Conservation (phyloP, 805 yeast genomes). For the Wilhelminamyces savonicus region DNA sequence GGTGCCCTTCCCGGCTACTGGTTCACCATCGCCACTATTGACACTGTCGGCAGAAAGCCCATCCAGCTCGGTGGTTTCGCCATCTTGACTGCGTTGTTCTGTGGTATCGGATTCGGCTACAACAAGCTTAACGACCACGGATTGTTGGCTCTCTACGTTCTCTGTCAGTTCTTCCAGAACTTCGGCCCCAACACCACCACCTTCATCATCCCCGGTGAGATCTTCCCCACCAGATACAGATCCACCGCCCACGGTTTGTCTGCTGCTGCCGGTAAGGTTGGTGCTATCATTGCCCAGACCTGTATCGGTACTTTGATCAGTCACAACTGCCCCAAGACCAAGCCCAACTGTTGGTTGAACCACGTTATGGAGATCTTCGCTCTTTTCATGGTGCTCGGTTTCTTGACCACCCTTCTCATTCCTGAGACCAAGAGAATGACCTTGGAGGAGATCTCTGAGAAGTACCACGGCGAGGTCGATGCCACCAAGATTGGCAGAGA, state of each 20-base stretch:
- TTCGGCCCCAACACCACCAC: constrained; percentile 94
- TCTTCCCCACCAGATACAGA: constrained; percentile 92
- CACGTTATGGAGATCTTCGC: constrained; percentile 95
- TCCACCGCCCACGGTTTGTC: constrained; percentile 93
- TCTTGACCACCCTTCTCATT: constrained; percentile 55
- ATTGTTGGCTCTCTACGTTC: constrained; percentile 67
- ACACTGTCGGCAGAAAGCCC: constrained; percentile 78
- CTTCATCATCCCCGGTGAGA: constrained; percentile 85
- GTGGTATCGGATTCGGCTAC: constrained; percentile 80
- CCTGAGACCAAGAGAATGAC: constrained; percentile 94
- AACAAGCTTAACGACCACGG: constrained; percentile 62
- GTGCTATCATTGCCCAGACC: constrained; percentile 89
- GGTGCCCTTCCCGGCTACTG: constrained; percentile 95
- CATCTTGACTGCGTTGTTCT: constrained; percentile 64
- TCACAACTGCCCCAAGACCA: constrained; percentile 64
- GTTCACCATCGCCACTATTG: constrained; percentile 75
- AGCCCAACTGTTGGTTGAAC: constrained; percentile 72
- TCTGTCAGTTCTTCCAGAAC: constrained; percentile 83
- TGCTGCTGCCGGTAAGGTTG: constrained; percentile 88
- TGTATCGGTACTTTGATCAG: constrained; percentile 77
- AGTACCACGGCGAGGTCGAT: constrained; percentile 73
- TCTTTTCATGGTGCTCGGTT: constrained; percentile 81
- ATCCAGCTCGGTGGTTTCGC: constrained; percentile 73
- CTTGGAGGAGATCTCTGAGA: constrained; percentile 75
- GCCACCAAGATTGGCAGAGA: constrained; percentile 34